A percentile compares a stretch with the other conserved stretches of the same genome.
phyloP scores from a whole-genome alignment of 108 stramenopile genomes.

The Conticribra guillardii region DNA sequence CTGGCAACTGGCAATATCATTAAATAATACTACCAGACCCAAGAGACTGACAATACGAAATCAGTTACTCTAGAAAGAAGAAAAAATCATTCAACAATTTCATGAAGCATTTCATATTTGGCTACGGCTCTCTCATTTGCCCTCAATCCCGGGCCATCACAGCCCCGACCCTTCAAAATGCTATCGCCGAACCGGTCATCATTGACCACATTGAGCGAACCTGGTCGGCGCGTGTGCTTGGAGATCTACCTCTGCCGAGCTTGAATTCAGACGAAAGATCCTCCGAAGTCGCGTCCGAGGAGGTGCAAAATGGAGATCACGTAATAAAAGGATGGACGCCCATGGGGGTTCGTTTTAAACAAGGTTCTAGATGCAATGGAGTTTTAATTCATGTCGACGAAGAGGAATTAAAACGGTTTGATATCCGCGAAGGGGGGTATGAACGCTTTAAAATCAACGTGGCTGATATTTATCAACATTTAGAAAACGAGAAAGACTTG shows the following conservation, averaged over 20 bases:
- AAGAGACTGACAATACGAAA: too few species aligned
- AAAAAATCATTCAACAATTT: too few species aligned
- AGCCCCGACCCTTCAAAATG: constrained; percentile 51
- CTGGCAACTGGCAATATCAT: too few species aligned
- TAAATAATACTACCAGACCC: too few species aligned
- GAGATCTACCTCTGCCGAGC: neutral
- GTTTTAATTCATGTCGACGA: constrained; percentile 63
- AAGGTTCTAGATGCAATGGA: constrained; percentile 57
- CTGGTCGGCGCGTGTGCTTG: constrained; percentile 57
- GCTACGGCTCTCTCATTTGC: constrained; percentile 78
- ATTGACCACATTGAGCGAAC: constrained; percentile 56
- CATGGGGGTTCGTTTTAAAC: constrained; percentile 61
- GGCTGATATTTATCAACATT: constrained; percentile 39
- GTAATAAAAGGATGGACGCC: constrained; percentile 49
- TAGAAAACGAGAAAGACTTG: constrained; percentile 13
- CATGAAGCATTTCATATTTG: constrained; percentile 67
- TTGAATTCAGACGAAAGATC: neutral
- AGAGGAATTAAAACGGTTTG: constrained; percentile 55
- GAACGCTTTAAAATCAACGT: constrained; percentile 50
- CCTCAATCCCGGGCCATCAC: constrained; percentile 60
- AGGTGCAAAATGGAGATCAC: neutral
- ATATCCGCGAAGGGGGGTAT: constrained; percentile 70
- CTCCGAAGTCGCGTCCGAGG: neutral
- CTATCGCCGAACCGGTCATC: constrained; percentile 52
- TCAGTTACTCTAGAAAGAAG: too few species aligned